These are phyloP conservation scores for Lotus japonicus DNA, from an alignment of 306 rosid genomes.

Conservation along the genomic window DNA sequence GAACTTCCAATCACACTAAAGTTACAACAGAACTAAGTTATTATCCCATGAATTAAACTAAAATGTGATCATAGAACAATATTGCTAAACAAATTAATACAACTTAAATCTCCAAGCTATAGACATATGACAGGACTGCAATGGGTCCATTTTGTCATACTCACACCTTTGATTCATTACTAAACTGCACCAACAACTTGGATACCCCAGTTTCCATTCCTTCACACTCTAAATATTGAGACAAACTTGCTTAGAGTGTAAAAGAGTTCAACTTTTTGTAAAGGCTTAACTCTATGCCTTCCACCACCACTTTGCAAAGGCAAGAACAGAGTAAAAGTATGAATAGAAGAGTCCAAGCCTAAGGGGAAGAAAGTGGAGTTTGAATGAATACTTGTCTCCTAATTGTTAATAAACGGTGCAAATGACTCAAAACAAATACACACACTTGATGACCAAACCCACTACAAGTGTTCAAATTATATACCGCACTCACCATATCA, in stretches of 20 bases:
- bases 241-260: conserved; percentile 14
- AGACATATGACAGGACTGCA: conserved; percentile 17
- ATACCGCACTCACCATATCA: conserved; percentile 11
- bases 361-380: conserved; percentile 11
- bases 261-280: conserved; percentile 14
- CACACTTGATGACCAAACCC: conserved; percentile 33
- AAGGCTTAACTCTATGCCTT: conserved; percentile 10
- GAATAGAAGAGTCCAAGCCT: conserved; percentile 18
- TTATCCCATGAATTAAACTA: background rate
- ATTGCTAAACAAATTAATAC: background rate
- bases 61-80: background rate
- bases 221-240: conserved; percentile 20
- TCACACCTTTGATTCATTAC: conserved; percentile 16
- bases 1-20: no score
- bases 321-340: conserved; percentile 3
- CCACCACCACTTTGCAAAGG: conserved; percentile 16
- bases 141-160: conserved; percentile 21
- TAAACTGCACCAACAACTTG: background rate
- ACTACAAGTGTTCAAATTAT: conserved; percentile 29
- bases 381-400: conserved; percentile 24
- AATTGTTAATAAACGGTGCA: conserved; percentile 14
- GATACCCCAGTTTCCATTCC: conserved; percentile 6
- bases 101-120: background rate
- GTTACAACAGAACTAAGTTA: background rate
- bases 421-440: background rate